Evolutionary conservation across 768 basidiomycete genomes (phyloP), one percentile per base, ranked within the genome.

Genomic region (Lyophyllum atratum): DNA sequence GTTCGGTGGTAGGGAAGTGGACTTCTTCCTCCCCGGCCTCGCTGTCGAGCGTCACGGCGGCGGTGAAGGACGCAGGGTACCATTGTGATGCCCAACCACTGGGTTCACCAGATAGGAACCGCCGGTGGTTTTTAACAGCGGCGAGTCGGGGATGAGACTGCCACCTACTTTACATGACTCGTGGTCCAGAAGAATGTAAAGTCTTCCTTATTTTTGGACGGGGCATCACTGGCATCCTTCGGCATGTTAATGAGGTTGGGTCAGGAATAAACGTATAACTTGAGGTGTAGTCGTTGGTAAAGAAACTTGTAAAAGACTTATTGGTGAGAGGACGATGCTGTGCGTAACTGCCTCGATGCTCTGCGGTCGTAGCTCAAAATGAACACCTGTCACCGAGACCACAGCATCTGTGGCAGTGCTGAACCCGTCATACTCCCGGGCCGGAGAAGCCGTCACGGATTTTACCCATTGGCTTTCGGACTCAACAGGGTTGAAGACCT

Each of bases 31-130:
- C 49, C 28, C 47, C 45, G 11, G 49, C 26, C 4, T 46, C 40
- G 12, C 24, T 11, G 26, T 58, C 46, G 22, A 59, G 28, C 15
- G 39, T 48, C 7, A 58, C 54, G 6, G 48, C 31, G 17, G 54
- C 53, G 12, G 44, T 49, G 46, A 60, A 63, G 17, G 55, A 22
- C 2, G 56, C 49, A 2, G 54, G 62, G 34, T 58, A 58, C 59
- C 56, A 58, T 37, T 60, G 59, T n/a, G 54, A 60, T 19, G 54
- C 56, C 59, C 62, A 58, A 2, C 62, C 55, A 17, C 58, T 57
- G 43, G 15, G 19, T 15, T 15, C 34, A 37, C 17, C 39, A 11
- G 29, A 31, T 11, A 31, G 29, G 11, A 31, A 31, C 39, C 39
- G n/a, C 39, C 39, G 11, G 4, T 15, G 34, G 39, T 2, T 15